Evolutionary conservation across 495 filamentous ascomycete species (phyloP), one percentile per base, ranked within the genome.

Genomic region (Penicillium chermesinum): DNA sequence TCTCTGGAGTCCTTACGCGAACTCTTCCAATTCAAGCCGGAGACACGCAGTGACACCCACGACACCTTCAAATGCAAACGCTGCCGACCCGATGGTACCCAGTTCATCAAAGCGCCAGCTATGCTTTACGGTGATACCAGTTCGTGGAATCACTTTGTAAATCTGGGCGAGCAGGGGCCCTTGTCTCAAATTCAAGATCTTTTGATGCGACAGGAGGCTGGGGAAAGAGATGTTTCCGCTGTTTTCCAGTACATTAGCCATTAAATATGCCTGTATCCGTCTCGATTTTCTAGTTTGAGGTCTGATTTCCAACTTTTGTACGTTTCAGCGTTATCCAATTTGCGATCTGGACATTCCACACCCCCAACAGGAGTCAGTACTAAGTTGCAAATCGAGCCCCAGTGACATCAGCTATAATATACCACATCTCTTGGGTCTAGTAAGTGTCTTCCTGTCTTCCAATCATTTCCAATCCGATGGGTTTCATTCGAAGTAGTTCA

Each of bases 191-290:
- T 96, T 52, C 91, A 99, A 64, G 93, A 99, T 70, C 70, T 95
- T 64, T 60, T 99, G 61, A 70, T 99, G 21, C 79, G 90, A 51
- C 93, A 97, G 69, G 93, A 99, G 71, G 81, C 79, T 48, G 71
- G 69, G 7, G 85, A 88, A 67, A 72, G 73, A 40, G 86, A 90
- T 49, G 89, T 99, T 2, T 95, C 87, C 42, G 88, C 91, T 32
- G 88, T 96, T 45, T 99, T 97, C 65, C 93, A 98, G 78, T 98
- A 96, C 69, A 98, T 98, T 55, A 96, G 91, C 55, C 93, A 97
- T 74, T 88, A 30, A 63, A 77, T 56, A 21, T n/a, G 22, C n/a
- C 14, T 22, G 27, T 16, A 27, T 41, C 3, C 20, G 44, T 12
- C 30, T 48, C 37, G 9, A 40, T 34, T 39, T 46, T 41, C 38